Evolutionary conservation across 345 rosid species (phyloP).

Genomic region (Eucalyptus pauciflora): DNA sequence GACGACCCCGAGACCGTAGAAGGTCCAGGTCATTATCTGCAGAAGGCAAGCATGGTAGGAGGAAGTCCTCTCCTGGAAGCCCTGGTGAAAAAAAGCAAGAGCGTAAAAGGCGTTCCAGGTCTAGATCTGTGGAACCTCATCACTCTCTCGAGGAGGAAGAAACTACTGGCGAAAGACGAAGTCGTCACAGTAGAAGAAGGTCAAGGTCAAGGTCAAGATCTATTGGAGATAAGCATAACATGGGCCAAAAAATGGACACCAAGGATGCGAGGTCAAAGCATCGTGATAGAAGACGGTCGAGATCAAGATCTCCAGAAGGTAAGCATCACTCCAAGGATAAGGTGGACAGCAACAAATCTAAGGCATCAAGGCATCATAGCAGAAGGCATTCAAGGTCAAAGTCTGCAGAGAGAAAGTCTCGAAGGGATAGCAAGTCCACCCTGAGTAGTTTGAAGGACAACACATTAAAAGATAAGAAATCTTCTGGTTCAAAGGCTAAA

Average conservation of each 20-base stretch:
- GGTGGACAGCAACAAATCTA: conserved; percentile 29
- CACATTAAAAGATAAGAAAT: conserved; percentile 33
- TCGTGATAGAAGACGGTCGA: conserved; percentile 48
- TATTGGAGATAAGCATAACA: conserved; percentile 1
- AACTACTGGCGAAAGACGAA: neutral
- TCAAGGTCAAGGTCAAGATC: conserved; percentile 19
- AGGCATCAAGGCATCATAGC: conserved; percentile 37
- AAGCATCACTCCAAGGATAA: conserved; percentile 26
- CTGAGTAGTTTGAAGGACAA: conserved; percentile 38
- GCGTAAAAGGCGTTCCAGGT: conserved; percentile 38
- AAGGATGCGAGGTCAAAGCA: conserved; percentile 28
- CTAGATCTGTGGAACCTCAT: conserved; percentile 31
- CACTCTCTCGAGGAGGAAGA: conserved; percentile 12
- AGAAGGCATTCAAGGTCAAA: conserved; percentile 57
- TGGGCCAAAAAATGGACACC: conserved; percentile 4
- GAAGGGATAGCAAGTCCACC: conserved; percentile 34
- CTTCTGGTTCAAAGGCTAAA: conserved; percentile 43
- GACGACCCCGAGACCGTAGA: conserved; percentile 21
- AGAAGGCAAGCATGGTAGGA: conserved; percentile 24
- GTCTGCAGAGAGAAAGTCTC: conserved; percentile 43
- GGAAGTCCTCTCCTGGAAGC: conserved; percentile 19
- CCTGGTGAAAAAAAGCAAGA: conserved; percentile 32
- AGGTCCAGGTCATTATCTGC: conserved; percentile 47
- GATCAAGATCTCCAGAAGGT: conserved; percentile 61
- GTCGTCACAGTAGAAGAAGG: neutral